These are phyloP conservation scores for Hyphodiscus hymeniophilus DNA, from an alignment of 495 filamentous ascomycete genomes.

Conservation along the genomic window DNA sequence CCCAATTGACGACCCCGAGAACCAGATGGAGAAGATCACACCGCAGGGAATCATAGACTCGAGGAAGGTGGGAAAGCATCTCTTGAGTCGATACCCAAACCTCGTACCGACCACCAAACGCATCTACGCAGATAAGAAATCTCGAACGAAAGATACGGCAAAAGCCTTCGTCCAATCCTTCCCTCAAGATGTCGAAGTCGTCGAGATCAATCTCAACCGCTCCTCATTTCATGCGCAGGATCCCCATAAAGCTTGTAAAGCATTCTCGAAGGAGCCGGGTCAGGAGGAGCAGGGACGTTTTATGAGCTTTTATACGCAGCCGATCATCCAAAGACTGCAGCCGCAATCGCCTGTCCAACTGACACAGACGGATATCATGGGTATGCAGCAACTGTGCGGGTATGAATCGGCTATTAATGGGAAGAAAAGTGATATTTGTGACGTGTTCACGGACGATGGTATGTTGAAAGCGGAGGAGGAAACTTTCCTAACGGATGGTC, in stretches of 20 bases:
- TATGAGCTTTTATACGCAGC: slow-evolving; percentile 5
- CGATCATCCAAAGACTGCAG: slow-evolving; percentile 10
- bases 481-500: too few species aligned
- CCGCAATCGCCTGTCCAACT: slow-evolving; percentile 10
- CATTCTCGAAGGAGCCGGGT: slow-evolving; percentile 16
- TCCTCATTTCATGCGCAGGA: slow-evolving; percentile 15
- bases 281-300: slow-evolving; percentile 7
- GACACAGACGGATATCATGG: slow-evolving; percentile 15
- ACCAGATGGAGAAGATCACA: slow-evolving; percentile 16
- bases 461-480: too few species aligned
- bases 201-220: slow-evolving; percentile 6
- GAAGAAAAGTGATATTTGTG: slow-evolving; percentile 13
- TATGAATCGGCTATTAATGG: slow-evolving; percentile 17
- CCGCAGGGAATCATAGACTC: slow-evolving; percentile 11
- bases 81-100: slow-evolving; percentile 36
- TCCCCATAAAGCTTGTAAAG: slow-evolving; percentile 19
- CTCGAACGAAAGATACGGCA: slow-evolving; percentile 15
- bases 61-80: slow-evolving; percentile 19
- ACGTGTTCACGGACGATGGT: slow-evolving; percentile 18
- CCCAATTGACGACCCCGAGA: slow-evolving; percentile 16
- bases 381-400: slow-evolving; percentile 15
- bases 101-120: slow-evolving; percentile 13
- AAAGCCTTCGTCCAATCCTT: slow-evolving; percentile 13
- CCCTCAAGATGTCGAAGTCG: slow-evolving; percentile 13
- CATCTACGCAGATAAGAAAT: slow-evolving; percentile 18